A percentile compares a stretch with the other conserved stretches of the same genome.
Conservation (phyloP, 1,284 basidiomycete species). For the Thelephora terrestris region DNA sequence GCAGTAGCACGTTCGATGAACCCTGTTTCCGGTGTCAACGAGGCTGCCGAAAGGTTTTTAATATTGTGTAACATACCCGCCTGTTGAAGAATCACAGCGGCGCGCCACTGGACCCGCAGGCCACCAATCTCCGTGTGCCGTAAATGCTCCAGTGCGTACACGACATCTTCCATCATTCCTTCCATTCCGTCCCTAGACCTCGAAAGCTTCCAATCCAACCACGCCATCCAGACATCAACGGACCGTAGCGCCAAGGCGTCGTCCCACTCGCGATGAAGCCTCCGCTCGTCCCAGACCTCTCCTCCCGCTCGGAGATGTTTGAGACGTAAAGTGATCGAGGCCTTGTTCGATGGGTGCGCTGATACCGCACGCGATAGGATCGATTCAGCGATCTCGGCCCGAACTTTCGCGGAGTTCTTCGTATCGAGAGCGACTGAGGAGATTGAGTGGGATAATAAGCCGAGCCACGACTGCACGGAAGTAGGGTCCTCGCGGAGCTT, state of each 20-base stretch:
- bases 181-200: slow-evolving; percentile 34
- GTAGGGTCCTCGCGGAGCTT: slow-evolving; percentile 39
- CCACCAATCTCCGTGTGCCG: slow-evolving; percentile 37
- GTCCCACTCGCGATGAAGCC: slow-evolving; percentile 61
- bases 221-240: slow-evolving; percentile 57
- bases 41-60: background rate
- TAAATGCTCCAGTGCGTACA: slow-evolving; percentile 31
- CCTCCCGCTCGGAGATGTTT: slow-evolving; percentile 62
- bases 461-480: slow-evolving; percentile 52
- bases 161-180: slow-evolving; percentile 40
- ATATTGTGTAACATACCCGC: slow-evolving; percentile 47
- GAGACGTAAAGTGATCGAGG: slow-evolving; percentile 42
- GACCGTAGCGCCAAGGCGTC: slow-evolving; percentile 42
- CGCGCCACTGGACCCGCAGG: slow-evolving; percentile 62
- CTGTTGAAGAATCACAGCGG: slow-evolving; percentile 56
- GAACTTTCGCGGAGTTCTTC: slow-evolving; percentile 54
- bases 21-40: slow-evolving; percentile 14
- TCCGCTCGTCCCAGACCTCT: slow-evolving; percentile 51
- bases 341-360: slow-evolving; percentile 39
- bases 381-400: slow-evolving; percentile 60
- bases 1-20: slow-evolving; percentile 54
- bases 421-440: slow-evolving; percentile 46
- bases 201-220: slow-evolving; percentile 64
- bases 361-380: slow-evolving; percentile 56
- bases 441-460: slow-evolving; percentile 49